Conservation (phyloP, 2,329 filamentous ascomycete genomes). For the Drechslerella coelobrocha region DNA sequence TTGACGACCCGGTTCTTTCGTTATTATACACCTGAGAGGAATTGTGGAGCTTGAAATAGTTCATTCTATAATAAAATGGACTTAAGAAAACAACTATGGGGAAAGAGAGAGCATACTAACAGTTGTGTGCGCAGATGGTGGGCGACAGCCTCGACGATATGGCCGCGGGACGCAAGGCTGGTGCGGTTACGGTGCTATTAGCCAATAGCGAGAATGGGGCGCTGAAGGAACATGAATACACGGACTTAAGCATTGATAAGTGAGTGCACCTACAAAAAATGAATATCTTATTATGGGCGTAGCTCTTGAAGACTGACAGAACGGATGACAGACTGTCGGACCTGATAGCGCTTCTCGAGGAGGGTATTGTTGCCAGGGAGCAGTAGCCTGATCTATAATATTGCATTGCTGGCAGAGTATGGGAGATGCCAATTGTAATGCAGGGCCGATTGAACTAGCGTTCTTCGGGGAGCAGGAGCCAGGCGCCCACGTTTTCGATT, state of each 20-base stretch:
- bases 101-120: neutral
- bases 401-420: neutral
- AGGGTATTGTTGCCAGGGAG: constrained; percentile 65
- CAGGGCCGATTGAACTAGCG: too few species aligned
- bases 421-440: too few species aligned
- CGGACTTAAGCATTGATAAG: constrained; percentile 72
- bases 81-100: neutral
- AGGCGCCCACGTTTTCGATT: too few species aligned
- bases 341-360: constrained; percentile 74
- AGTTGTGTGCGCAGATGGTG: constrained; percentile 58
- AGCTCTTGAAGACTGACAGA: constrained; percentile 69
- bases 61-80: too few species aligned
- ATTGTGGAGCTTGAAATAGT: neutral
- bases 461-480: too few species aligned
- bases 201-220: constrained; percentile 80
- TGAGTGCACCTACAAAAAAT: constrained; percentile 38
- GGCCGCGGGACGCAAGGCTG: constrained; percentile 80
- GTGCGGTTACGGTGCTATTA: constrained; percentile 87
- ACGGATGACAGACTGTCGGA: constrained; percentile 69
- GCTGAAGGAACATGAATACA: constrained; percentile 74
- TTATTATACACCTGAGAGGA: neutral
- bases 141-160: constrained; percentile 92
- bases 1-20: too few species aligned
- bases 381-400: constrained; percentile 23
- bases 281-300: neutral